phyloP scores from a whole-genome alignment of 306 rosid species.

The Sphenostylis stenocarpa region DNA sequence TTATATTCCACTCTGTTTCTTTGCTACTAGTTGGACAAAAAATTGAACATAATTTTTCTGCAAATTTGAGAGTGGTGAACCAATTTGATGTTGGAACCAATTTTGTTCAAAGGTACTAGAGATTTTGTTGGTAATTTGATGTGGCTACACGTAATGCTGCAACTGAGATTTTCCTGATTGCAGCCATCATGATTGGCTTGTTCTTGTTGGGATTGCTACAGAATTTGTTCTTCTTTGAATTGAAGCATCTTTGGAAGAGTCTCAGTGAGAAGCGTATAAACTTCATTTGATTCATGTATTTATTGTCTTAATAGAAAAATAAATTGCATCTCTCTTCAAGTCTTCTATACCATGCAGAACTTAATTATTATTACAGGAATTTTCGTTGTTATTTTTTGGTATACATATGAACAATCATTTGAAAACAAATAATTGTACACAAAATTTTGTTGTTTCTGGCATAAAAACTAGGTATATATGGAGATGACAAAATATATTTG shows the following conservation, averaged over 20 bases:
- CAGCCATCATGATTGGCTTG: conserved; percentile 59
- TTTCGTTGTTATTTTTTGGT: too few species aligned
- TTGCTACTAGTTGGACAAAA: not conserved
- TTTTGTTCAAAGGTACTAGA: not conserved
- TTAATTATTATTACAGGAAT: conserved; percentile 8
- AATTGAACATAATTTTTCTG: not conserved
- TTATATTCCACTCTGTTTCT: not conserved
- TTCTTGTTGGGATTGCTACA: conserved; percentile 60
- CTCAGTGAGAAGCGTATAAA: conserved; percentile 44
- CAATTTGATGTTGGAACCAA: not conserved
- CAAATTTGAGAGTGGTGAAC: not conserved
- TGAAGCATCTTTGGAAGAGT: conserved; percentile 42
- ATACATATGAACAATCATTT: too few species aligned
- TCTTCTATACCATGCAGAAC: conserved; percentile 33
- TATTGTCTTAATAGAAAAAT: not conserved
- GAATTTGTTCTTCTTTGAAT: conserved; percentile 68
- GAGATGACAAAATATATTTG: not conserved
- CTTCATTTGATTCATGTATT: conserved; percentile 4
- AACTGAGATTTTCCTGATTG: conserved; percentile 60
- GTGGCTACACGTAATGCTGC: conserved; percentile 42
- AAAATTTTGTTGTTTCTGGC: not conserved
- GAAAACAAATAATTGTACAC: conserved; percentile 14
- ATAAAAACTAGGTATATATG: conserved; percentile 1
- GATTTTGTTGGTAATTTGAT: too few species aligned
- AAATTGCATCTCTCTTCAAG: conserved; percentile 24